A percentile compares a stretch with the other conserved stretches of the same genome.
Conservation (phyloP, 352 stramenopile species). For the Globisporangium solare region DNA sequence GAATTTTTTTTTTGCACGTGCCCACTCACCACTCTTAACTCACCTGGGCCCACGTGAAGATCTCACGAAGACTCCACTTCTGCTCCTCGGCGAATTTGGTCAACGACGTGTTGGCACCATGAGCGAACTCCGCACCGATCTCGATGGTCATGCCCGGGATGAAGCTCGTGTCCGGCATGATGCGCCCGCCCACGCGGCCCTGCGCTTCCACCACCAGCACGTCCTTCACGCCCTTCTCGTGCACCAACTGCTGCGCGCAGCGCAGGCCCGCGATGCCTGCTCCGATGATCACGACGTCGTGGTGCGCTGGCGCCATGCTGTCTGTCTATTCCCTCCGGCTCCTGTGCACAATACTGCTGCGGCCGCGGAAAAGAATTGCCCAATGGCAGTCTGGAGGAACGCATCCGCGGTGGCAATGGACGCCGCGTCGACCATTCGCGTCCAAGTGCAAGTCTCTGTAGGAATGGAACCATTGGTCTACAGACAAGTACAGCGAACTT, state of each 20-base stretch:
- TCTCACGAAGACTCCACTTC: conserved; percentile 66
- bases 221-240: conserved; percentile 46
- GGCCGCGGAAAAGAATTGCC: not conserved
- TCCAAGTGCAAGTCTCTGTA: no score
- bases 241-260: conserved; percentile 56
- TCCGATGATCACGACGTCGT: conserved; percentile 70
- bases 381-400: not conserved
- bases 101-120: conserved; percentile 75
- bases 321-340: no score
- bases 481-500: no score
- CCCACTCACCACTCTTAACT: conserved; percentile 13
- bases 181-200: conserved; percentile 59
- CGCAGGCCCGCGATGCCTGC: conserved; percentile 62
- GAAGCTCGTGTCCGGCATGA: conserved; percentile 57
- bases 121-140: conserved; percentile 69
- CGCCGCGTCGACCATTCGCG: no score
- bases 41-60: conserved; percentile 86
- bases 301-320: conserved; percentile 21
- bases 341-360: not conserved
- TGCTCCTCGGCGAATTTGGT: conserved; percentile 60
- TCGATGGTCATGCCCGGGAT: conserved; percentile 71
- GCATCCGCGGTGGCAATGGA: no score
- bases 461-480: no score
- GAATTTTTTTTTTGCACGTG: not conserved
- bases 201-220: conserved; percentile 74